Evolutionary conservation across 805 yeast species (phyloP), one percentile per base, ranked within the genome.

Genomic region (Myxozyma udenii): DNA sequence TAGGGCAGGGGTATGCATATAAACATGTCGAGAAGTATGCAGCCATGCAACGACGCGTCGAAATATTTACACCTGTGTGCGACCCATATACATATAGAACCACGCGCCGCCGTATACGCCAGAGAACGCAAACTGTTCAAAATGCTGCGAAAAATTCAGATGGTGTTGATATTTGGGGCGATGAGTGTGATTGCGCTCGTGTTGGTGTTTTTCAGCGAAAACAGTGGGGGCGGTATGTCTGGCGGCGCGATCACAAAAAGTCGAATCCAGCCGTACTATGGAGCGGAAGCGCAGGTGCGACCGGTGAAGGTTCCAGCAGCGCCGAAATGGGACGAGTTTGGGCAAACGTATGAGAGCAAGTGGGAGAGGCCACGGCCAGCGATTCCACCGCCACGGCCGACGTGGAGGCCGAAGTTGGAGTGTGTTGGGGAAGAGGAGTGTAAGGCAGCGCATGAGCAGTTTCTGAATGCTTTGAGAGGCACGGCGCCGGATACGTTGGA

Each of bases 281-380:
- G 42, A 12, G 45, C 33, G 9, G 24, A 16, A 6, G 18, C 21
- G 3, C 51, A 48, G 26, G 42, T 21, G 33, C 37, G 24, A 9
- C 51, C 51, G 4, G 38, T 26, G 24, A 35, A 28, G 23, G 19
- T 23, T 14, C 26, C 39, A 14, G 39, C 42, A 7, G 25, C 26
- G 7, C 35, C 45, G 16, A 39, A 21, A 16, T 12, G 37, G 6
- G 49, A 50, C 25, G 41, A 38, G 11, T 45, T 35, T 21, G 53
- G 50, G 12, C 50, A 50, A 36, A 47, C 51, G n/a, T 5, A 11
- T 3, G 46, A 47, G 28, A 47, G 51, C 33, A 47, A 26, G 22
- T 47, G 33, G 18, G 51, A 28, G 33, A n/a, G n/a, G n/a, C n/a
- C n/a, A n/a, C n/a, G n/a, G n/a, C n/a, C n/a, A n/a, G n/a, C n/a